These are phyloP conservation scores for Magnusiomyces suaveolens DNA, from an alignment of 1,139 yeast genomes.

Conservation along the genomic window DNA sequence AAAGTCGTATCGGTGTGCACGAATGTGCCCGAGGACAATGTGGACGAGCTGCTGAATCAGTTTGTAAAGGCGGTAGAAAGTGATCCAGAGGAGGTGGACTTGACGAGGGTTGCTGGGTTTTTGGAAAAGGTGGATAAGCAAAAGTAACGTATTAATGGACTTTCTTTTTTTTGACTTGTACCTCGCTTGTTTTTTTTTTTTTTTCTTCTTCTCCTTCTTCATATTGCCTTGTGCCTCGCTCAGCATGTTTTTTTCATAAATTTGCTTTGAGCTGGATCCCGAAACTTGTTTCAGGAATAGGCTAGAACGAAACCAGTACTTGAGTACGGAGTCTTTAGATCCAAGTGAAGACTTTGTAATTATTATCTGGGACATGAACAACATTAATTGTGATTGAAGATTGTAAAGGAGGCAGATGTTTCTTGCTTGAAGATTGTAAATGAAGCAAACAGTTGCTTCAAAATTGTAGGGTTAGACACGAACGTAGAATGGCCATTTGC, in stretches of 20 bases:
- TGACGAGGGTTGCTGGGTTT: conserved; percentile 44
- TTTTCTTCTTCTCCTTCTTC: background rate
- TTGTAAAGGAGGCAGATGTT: background rate
- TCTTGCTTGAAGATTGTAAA: background rate
- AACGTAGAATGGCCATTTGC: background rate
- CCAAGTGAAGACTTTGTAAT: conserved; percentile 5
- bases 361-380: background rate
- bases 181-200: conserved; percentile 3
- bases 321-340: conserved; percentile 6
- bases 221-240: conserved; percentile 29
- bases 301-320: conserved; percentile 4
- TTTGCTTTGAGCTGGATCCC: conserved; percentile 22
- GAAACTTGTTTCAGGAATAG: background rate
- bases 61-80: conserved; percentile 85
- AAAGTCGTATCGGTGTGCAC: conserved; percentile 86
- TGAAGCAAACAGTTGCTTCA: background rate
- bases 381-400: background rate
- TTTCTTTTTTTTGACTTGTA: conserved; percentile 3
- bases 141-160: background rate
- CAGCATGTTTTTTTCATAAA: conserved; percentile 18
- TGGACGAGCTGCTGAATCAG: conserved; percentile 76
- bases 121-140: conserved; percentile 33
- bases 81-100: conserved; percentile 58
- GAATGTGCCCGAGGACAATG: conserved; percentile 68
- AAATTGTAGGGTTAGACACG: background rate